These are phyloP conservation scores for Fallopia convolvulus DNA, from an alignment of 148 eudicot species.

Conservation along the genomic window DNA sequence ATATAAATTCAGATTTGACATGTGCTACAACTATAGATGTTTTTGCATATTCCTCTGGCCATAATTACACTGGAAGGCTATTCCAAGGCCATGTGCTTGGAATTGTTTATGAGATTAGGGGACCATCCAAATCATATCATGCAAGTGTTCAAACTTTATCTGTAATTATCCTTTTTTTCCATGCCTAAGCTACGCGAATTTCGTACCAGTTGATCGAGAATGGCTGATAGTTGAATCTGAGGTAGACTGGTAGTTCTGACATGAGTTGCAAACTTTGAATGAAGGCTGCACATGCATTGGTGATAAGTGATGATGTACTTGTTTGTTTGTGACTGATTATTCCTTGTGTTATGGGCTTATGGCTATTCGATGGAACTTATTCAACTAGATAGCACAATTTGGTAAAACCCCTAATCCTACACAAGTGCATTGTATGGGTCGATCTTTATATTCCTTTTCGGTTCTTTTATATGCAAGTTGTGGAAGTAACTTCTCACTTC, in stretches of 20 bases:
- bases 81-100: neutral
- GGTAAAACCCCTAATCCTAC: neutral
- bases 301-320: neutral
- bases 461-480: too few relatives aligned
- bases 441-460: neutral
- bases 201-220: neutral
- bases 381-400: neutral
- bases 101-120: conserved; percentile 1
- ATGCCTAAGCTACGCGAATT: neutral
- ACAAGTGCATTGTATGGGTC: neutral
- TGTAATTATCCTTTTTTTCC: neutral
- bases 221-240: neutral
- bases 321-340: neutral
- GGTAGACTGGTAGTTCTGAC: neutral
- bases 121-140: neutral
- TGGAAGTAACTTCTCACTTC: too few relatives aligned
- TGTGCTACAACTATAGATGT: neutral
- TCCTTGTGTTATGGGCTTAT: neutral
- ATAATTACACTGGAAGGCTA: neutral
- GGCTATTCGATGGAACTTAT: neutral
- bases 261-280: neutral
- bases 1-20: neutral
- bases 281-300: neutral
- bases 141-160: neutral
- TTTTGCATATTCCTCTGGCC: neutral